These are phyloP conservation scores for Phialocephala subalpina DNA, from an alignment of 2,329 filamentous ascomycete genomes.

Conservation along the genomic window DNA sequence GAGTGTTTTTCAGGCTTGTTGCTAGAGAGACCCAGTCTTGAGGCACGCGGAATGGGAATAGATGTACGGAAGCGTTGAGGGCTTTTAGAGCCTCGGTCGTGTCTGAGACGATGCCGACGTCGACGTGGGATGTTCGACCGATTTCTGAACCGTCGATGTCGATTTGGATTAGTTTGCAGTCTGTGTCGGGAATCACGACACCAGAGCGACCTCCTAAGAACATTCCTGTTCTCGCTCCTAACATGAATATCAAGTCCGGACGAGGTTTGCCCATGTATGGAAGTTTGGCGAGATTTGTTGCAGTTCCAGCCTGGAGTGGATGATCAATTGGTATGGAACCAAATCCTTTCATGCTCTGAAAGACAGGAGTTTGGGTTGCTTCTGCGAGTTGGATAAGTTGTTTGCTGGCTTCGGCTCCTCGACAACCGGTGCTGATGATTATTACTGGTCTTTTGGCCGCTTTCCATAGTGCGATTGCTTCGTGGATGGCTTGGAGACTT, in stretches of 20 bases:
- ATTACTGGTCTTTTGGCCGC: neutral
- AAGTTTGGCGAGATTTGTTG: neutral
- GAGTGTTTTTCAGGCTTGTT: neutral
- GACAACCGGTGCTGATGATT: neutral
- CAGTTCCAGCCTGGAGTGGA: neutral
- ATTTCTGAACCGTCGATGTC: constrained; percentile 5
- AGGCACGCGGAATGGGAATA: neutral
- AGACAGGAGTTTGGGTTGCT: neutral
- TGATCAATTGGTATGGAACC: neutral
- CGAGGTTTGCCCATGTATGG: neutral
- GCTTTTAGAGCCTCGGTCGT: neutral
- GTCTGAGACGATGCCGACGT: neutral
- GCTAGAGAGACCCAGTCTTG: neutral
- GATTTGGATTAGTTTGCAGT: constrained; percentile 1
- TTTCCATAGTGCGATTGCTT: neutral
- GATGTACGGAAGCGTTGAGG: neutral
- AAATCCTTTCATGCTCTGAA: constrained; percentile 5
- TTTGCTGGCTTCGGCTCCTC: neutral
- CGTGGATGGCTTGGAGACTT: neutral
- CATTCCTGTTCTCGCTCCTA: neutral
- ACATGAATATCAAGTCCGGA: neutral
- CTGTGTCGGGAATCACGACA: neutral
- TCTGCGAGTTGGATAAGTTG: neutral
- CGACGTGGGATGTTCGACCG: neutral
- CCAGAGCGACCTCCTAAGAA: constrained; percentile 2